These are phyloP conservation scores for Pseudohyphozyma bogoriensis DNA, from an alignment of 768 basidiomycete species.

Conservation along the genomic window DNA sequence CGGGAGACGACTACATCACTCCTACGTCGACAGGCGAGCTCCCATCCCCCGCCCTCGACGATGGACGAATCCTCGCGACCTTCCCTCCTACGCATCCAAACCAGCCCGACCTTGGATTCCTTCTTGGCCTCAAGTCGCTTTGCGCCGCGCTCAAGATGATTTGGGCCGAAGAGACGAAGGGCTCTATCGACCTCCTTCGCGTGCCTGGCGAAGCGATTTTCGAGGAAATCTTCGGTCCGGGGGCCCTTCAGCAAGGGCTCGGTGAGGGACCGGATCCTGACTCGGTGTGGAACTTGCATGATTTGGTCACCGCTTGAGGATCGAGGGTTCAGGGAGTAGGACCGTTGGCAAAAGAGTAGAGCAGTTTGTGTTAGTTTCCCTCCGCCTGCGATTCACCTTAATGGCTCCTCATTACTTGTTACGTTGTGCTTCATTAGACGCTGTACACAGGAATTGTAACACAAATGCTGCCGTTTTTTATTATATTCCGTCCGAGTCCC, in stretches of 20 bases:
- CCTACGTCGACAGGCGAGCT: constrained; percentile 41
- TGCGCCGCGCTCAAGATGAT: constrained; percentile 65
- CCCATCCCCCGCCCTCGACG: constrained; percentile 37
- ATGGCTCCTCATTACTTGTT: too few species aligned
- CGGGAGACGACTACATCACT: constrained; percentile 76
- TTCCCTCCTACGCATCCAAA: constrained; percentile 88
- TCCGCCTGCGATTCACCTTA: too few species aligned
- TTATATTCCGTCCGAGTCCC: too few species aligned
- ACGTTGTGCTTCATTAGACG: too few species aligned
- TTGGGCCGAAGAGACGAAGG: constrained; percentile 44
- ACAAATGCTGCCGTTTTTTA: too few species aligned
- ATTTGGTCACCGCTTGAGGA: too few species aligned
- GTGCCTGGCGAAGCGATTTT: constrained; percentile 1
- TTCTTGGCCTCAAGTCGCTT: constrained; percentile 78
- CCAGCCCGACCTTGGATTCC: constrained; percentile 84
- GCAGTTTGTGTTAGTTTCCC: too few species aligned
- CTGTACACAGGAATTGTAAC: too few species aligned
- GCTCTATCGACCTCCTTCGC: background rate
- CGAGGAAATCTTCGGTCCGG: constrained; percentile 2
- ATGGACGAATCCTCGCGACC: constrained; percentile 82
- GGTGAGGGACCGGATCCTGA: constrained; percentile 1
- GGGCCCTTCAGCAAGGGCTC: background rate
- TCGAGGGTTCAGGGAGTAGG: too few species aligned
- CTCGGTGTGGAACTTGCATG: background rate
- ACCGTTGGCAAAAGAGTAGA: too few species aligned